Conservation (phyloP, 2,329 filamentous ascomycete species). For the Trichoderma sp. region DNA sequence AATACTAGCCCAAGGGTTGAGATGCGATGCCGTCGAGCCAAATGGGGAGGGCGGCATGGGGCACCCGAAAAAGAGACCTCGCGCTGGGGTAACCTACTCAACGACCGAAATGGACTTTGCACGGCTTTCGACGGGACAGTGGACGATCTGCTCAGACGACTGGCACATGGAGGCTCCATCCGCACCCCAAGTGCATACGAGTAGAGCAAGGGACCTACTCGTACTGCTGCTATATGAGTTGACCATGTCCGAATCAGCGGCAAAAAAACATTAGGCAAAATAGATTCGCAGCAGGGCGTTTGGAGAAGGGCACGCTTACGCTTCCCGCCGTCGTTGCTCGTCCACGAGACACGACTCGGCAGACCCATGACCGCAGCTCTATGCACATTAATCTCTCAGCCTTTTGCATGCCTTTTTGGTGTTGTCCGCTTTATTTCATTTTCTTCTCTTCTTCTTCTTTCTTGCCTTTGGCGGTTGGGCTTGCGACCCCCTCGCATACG, state of each 20-base stretch:
- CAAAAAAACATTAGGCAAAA: conserved; percentile 3
- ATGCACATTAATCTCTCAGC: conserved; percentile 14
- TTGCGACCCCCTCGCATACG: not conserved
- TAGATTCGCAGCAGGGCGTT: conserved; percentile 3
- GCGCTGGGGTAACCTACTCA: conserved; percentile 51
- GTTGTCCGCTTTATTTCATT: not conserved
- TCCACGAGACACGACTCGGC: conserved; percentile 51
- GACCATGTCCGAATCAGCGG: conserved; percentile 25
- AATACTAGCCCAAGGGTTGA: conserved; percentile 6
- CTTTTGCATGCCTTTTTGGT: not conserved
- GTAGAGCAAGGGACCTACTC: conserved; percentile 43
- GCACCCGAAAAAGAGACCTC: not conserved
- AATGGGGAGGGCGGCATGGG: not conserved
- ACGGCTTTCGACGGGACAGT: conserved; percentile 42
- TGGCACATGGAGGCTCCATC: conserved; percentile 42
- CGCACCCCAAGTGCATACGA: conserved; percentile 58
- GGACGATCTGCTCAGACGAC: conserved; percentile 30
- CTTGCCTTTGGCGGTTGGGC: not conserved
- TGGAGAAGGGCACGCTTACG: conserved; percentile 37
- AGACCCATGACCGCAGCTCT: conserved; percentile 42
- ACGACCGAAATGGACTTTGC: conserved; percentile 47
- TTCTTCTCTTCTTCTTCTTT: not conserved
- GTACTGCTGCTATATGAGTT: conserved; percentile 25
- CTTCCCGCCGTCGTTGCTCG: conserved; percentile 41
- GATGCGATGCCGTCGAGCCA: not conserved